Base-by-base conservation (phyloP, 2,329 filamentous ascomycete species). In the Aureobasidium namibiae region DNA sequence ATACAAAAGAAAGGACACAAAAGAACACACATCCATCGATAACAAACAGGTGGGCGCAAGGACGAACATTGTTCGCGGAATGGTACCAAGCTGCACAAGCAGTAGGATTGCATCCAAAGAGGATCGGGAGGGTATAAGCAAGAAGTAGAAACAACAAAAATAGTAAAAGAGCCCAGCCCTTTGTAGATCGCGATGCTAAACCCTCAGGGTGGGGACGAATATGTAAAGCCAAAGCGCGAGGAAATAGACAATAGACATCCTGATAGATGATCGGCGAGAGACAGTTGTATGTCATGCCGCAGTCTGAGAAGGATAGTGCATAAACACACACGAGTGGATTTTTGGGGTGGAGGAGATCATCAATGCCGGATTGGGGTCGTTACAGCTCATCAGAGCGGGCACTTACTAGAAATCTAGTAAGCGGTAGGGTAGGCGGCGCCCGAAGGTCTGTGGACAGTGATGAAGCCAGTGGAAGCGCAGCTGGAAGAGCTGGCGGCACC, bases 391-490 rank as follows among this genome's bases (percentile, higher is more conserved):
- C 11, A 34, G 36, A 56, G 52, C 52, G 18, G 14, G 26, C 50
- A 42, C 29, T 45, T 44, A 29, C 36, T 56, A 45, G 52, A 23
- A 41, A 24, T 44, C 39, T 56, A 56, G 52, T 56, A 56, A 36
- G 38, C 39, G 52, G 39, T 56, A 36, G 52, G 39, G 31, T 44
- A 45, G 39, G 52, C 52, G 52, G 52, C 39, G 36, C 52, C 52
- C 18, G 52, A 57, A 44, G 64, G 61, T 61, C 63, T 66, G 65
- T 63, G 62, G 52, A 66, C 62, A 58, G 67, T 69, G 56, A 68
- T 54, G 65, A 68, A 68, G 59, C 67, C 67, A 38, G 66, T 66
- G 64, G 62, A 65, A 24, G 61, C 41, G 61, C 63, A 63, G 34
- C 50, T 60, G 36, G 44, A 58, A 46, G 45, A 54, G 41, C 61